Base-by-base conservation (phyloP, 768 basidiomycete species). In the Neoboletus magnificus region DNA sequence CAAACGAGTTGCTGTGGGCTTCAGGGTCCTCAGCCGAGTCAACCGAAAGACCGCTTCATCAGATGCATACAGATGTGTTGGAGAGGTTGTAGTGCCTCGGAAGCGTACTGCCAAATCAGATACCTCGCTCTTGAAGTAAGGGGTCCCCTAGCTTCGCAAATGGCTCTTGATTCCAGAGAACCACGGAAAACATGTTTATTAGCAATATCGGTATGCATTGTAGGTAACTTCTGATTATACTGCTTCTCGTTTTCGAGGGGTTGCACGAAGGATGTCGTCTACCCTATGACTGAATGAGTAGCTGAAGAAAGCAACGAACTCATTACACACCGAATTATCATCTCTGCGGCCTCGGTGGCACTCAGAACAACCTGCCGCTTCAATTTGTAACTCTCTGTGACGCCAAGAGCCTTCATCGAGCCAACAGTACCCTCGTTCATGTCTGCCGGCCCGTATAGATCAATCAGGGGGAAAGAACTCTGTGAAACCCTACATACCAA, bases 341-440 rank as follows among this genome's bases (percentile, higher is more conserved):
- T 98, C 78, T 98, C 97, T 2, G 93, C 89, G 18, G 95, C 97
- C 70, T 99, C 97, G 54, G 86, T 92, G 1, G 97, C 95, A 66
- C 93, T 96, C 45, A 91, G 74, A 4, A 99, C 88, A 1, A 98
- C 95, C 73, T 98, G 95, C 39, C 87, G 79, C 77, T 99, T 99
- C 60, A 99, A 79, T 77, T 98, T 98, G 76, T 93, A 99, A 63
- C 91, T 94, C 76, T 99, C 96, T 0, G 95, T 98, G 36, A 99
- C 75, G 32, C 97, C 97, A 12, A 96, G 77, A 46, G 84, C 73
- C 62, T 73, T 79, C 97, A 99, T 98, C 8, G 92, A 94, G 0
- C 82, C 93, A 52, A 99, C 86, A 1, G 76, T 73, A 3, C 92
- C 96, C 43, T 84, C 66, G 32, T 93, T 82, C 94, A 99, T 95